Percentiles rank a stretch among this genome's conserved stretches.
Evolutionary conservation across 106 monocot genomes (phyloP).

Genomic region (Triglochin maritima): DNA sequence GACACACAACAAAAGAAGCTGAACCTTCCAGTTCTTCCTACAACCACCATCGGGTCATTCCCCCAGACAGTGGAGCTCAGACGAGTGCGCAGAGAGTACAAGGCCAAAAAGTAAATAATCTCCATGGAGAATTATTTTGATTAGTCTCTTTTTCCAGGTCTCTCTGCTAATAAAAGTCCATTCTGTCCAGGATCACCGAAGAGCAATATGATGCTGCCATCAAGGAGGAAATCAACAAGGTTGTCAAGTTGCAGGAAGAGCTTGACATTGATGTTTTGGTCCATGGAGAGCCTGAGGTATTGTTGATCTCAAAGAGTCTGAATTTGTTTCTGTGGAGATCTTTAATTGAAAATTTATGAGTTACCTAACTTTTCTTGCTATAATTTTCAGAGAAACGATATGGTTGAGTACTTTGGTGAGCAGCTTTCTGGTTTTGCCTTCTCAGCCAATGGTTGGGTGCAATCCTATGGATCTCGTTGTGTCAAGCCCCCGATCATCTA

Average conservation of each 20-base stretch:
- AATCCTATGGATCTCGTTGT: constrained; percentile 70
- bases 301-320: neutral
- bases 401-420: constrained; percentile 50
- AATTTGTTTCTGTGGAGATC: neutral
- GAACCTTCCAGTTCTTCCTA: constrained; percentile 36
- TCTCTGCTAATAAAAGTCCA: neutral
- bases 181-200: constrained; percentile 35
- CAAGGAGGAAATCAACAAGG: constrained; percentile 38
- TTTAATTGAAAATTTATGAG: neutral
- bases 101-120: constrained; percentile 48
- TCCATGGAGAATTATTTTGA: neutral
- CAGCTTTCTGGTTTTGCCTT: constrained; percentile 42
- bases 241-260: constrained; percentile 44
- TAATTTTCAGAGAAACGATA: constrained; percentile 41
- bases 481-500: constrained; percentile 80
- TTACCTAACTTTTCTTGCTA: neutral
- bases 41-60: constrained; percentile 46
- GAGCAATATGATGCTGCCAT: constrained; percentile 32
- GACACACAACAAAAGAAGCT: constrained; percentile 42
- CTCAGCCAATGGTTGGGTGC: constrained; percentile 77
- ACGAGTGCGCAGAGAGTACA: constrained; percentile 44
- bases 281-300: constrained; percentile 71
- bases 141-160: neutral
- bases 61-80: constrained; percentile 42
- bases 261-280: constrained; percentile 77